Evolutionary conservation across 139 green algal species (phyloP).

Genomic region (Haematococcus lacustris): DNA sequence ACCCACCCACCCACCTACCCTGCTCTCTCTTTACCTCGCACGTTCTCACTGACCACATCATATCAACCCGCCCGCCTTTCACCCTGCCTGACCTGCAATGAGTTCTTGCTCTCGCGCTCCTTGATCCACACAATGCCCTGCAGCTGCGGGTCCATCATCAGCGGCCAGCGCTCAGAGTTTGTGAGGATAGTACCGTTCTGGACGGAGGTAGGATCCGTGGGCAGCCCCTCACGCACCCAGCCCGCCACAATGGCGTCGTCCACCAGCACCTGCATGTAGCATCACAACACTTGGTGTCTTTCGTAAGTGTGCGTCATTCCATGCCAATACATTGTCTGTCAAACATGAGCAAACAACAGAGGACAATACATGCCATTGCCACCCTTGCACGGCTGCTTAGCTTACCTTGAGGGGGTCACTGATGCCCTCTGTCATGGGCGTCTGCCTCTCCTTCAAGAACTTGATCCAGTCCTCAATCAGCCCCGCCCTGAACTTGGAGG

Average conservation of each 20-base stretch:
- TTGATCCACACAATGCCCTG: constrained; percentile 86
- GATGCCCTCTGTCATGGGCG: constrained; percentile 73
- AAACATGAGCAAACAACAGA: too few relatives aligned
- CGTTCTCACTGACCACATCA: too few relatives aligned
- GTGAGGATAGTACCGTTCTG: constrained; percentile 76
- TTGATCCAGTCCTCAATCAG: constrained; percentile 66
- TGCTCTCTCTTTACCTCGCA: too few relatives aligned
- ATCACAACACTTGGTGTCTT: too few relatives aligned
- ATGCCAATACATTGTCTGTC: too few relatives aligned
- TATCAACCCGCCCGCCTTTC: too few relatives aligned
- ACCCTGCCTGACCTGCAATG: constrained; percentile 51
- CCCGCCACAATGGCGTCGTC: constrained; percentile 67
- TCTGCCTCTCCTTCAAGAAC: constrained; percentile 58
- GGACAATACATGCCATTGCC: too few relatives aligned
- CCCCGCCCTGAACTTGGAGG: constrained; percentile 54
- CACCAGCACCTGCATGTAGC: constrained; percentile 37
- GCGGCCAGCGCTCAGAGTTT: constrained; percentile 73
- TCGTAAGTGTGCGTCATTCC: too few relatives aligned
- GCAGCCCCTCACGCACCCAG: constrained; percentile 69
- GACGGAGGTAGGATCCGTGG: constrained; percentile 64
- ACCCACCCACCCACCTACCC: too few relatives aligned
- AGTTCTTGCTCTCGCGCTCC: constrained; percentile 74
- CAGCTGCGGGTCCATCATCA: constrained; percentile 84
- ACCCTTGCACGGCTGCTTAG: not conserved
- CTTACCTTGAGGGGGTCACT: constrained; percentile 57